These are phyloP conservation scores for Calophaca sinica DNA, from an alignment of 306 rosid species.

Conservation along the genomic window DNA sequence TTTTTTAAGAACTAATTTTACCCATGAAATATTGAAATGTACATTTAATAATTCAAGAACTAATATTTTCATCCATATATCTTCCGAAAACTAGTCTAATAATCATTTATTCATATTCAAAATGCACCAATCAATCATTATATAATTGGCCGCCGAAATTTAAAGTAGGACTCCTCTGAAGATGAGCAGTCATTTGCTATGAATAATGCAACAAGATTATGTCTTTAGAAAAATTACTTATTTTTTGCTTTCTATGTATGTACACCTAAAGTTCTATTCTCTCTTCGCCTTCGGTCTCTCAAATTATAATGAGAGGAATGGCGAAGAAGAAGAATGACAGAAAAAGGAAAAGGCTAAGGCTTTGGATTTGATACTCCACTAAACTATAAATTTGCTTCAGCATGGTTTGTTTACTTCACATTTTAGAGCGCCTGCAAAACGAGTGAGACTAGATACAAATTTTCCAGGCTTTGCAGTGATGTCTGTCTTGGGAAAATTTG, in stretches of 20 bases:
- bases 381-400: conserved; percentile 24
- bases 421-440: conserved; percentile 55
- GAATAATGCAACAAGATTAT: not conserved
- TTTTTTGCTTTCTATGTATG: too few relatives aligned
- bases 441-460: conserved; percentile 48
- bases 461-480: conserved; percentile 39
- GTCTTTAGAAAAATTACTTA: not conserved
- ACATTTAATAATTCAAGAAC: too few relatives aligned
- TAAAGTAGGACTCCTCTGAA: too few relatives aligned
- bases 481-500: not conserved
- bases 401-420: conserved; percentile 45
- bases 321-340: not conserved
- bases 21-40: too few relatives aligned
- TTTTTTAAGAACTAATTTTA: too few relatives aligned
- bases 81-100: too few relatives aligned
- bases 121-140: too few relatives aligned
- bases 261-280: not conserved
- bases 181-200: too few relatives aligned
- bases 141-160: too few relatives aligned
- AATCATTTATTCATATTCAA: too few relatives aligned
- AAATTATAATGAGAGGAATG: not conserved
- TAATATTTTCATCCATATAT: too few relatives aligned
- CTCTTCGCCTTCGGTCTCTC: not conserved
- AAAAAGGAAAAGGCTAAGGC: not conserved
- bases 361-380: not conserved